Base-by-base conservation (phyloP, 2,329 filamentous ascomycete species). In the Trichoderma sp. region DNA sequence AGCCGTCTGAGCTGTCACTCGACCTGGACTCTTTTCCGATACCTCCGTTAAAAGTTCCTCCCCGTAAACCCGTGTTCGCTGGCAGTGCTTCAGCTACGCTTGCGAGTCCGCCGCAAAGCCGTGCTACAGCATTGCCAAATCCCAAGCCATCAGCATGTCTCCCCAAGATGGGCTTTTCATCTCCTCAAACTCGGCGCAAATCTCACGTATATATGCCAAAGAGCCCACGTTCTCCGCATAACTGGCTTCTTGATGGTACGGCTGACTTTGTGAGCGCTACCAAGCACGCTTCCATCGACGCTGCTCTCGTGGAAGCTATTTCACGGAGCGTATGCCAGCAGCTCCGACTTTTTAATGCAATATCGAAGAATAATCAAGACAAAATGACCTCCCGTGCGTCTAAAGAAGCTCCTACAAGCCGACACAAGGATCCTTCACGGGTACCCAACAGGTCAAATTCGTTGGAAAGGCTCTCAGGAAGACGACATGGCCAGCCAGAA, bases 311-410 rank as follows among this genome's bases (percentile, higher is more conserved):
- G 70, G 80, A 83, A 68, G 80, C 83, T 5, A 81, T 85, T 52
- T 80, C 81, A 24, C 80, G 82, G 64, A 82, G 78, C 52, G 76
- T 85, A 37, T 78, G 77, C 6, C 83, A 85, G 67, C 83, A 85
- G 65, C 72, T 80, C 56, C 81, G 79, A 1, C 70, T 85, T 34
- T 78, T 82, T 51, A 79, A 78, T 4, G 66, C 81, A 5, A 73
- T 71, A 34, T 66, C 69, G 34, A 68, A 34, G 13, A 59, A 64
- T 5, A 65, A 68, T 59, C 68, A 68, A 69, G 58, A 39, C 2
- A 24, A n/a, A 60, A 56, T 37, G 34, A 21, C 30, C 6, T 28
- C 43, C 0, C 52, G 60, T 32, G 54, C 59, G 13, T 63, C 67
- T 1, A 69, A 39, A n/a, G 54, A 55, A 14, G 37, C 43, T 26